These are phyloP conservation scores for Penicillium riverlandense DNA, from an alignment of 495 filamentous ascomycete species.

Conservation along the genomic window DNA sequence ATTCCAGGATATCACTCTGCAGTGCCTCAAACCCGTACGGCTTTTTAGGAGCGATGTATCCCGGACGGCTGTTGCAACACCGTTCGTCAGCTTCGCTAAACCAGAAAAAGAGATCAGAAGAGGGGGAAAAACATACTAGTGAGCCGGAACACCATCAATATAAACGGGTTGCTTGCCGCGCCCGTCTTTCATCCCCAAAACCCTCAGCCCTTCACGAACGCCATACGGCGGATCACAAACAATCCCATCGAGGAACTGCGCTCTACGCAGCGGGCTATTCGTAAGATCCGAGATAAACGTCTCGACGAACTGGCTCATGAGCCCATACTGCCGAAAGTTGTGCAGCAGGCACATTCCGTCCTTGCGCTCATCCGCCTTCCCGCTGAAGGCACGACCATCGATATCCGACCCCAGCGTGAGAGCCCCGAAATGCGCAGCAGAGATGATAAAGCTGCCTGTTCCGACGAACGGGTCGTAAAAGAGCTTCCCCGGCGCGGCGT, in stretches of 20 bases:
- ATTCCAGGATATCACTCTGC: constrained; percentile 81
- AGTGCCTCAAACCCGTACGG: constrained; percentile 88
- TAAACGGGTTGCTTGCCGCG: constrained; percentile 51
- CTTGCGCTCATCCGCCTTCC: constrained; percentile 47
- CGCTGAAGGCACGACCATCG: constrained; percentile 78
- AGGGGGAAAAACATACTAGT: constrained; percentile 45
- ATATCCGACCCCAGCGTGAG: constrained; percentile 80
- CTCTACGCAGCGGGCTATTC: constrained; percentile 65
- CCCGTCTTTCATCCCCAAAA: constrained; percentile 71
- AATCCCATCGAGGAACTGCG: constrained; percentile 71
- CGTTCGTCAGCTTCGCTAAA: too few relatives aligned
- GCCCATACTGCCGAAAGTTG: constrained; percentile 83
- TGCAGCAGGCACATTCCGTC: constrained; percentile 45
- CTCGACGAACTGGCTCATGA: constrained; percentile 58
- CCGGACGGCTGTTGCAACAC: constrained; percentile 45
- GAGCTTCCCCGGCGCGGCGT: constrained; percentile 72
- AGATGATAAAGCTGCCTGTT: constrained; percentile 83
- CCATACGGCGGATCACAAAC: constrained; percentile 98
- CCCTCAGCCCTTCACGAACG: constrained; percentile 86
- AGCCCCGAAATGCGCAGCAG: constrained; percentile 84
- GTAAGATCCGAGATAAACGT: constrained; percentile 82
- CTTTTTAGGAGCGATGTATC: constrained; percentile 83
- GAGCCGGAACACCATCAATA: constrained; percentile 61
- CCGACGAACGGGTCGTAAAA: constrained; percentile 94
- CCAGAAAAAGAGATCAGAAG: too few relatives aligned